These are phyloP conservation scores for Cordia subcordata DNA, from an alignment of 257 asterid genomes.

Conservation along the genomic window DNA sequence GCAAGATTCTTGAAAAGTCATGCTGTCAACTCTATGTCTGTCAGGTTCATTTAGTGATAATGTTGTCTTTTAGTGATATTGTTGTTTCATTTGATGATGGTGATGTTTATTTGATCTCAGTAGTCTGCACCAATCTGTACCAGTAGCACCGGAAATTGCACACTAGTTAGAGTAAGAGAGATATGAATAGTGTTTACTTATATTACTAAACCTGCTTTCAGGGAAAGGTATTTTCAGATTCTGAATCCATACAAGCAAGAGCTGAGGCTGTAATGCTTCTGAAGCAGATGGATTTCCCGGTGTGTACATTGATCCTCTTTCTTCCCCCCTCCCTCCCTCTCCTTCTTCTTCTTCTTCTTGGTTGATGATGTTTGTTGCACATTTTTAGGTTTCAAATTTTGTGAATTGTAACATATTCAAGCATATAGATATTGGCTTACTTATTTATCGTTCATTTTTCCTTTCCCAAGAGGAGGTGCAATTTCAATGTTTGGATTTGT, in stretches of 20 bases:
- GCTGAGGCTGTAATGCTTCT: conserved; percentile 99
- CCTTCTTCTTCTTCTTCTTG: too few relatives aligned
- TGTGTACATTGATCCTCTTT: conserved; percentile 34
- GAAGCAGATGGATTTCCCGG: conserved; percentile 93
- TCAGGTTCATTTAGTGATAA: too few relatives aligned
- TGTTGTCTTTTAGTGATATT: too few relatives aligned
- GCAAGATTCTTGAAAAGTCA: too few relatives aligned
- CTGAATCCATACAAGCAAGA: conserved; percentile 96
- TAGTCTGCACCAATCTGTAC: neutral
- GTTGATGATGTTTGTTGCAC: neutral
- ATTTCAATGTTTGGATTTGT: too few relatives aligned
- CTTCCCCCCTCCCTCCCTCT: too few relatives aligned
- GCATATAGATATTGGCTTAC: too few relatives aligned
- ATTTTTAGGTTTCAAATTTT: too few relatives aligned
- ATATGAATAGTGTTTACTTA: neutral
- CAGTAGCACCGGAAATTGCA: neutral
- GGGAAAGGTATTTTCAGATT: conserved; percentile 94
- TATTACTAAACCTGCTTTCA: conserved; percentile 30
- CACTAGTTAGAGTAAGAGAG: neutral
- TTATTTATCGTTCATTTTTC: too few relatives aligned
- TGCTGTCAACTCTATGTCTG: too few relatives aligned
- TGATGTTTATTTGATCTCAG: neutral
- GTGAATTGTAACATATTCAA: too few relatives aligned
- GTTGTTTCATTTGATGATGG: neutral
- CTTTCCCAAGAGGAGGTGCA: too few relatives aligned